Percentiles rank a stretch among this genome's conserved stretches.
Conservation (phyloP, 2,329 filamentous ascomycete species). For the Diplodia mutila region DNA sequence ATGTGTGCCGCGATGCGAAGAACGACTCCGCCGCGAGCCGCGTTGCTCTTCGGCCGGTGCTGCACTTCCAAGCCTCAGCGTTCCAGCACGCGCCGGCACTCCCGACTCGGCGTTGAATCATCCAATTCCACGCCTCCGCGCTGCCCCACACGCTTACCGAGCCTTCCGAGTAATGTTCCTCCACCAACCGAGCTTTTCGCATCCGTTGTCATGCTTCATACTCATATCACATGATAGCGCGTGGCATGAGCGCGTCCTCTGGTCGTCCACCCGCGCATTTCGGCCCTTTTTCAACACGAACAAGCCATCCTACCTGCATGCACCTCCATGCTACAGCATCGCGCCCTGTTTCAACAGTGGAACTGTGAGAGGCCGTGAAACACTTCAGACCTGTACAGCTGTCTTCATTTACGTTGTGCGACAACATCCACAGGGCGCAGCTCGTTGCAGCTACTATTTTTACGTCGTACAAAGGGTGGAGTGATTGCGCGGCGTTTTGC, state of each 20-base stretch:
- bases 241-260: not conserved
- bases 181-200: not conserved
- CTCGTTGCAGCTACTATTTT: not conserved
- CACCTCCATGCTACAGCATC: not conserved
- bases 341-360: not conserved
- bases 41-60: not conserved
- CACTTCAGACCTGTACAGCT: too few relatives aligned
- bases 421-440: not conserved
- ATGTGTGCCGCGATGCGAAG: not conserved
- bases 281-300: not conserved
- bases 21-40: conserved; percentile 18
- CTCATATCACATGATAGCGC: not conserved
- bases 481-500: not conserved
- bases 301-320: too few relatives aligned
- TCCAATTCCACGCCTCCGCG: not conserved
- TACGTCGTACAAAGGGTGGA: not conserved
- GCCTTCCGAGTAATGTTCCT: not conserved
- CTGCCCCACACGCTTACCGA: not conserved
- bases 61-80: conserved; percentile 9
- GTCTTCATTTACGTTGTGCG: not conserved
- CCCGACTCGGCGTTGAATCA: conserved; percentile 6
- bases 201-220: too few relatives aligned
- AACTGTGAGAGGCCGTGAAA: not conserved
- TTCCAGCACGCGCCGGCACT: not conserved
- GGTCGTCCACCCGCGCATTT: not conserved